Conservation (phyloP, 1,139 yeast genomes). For the Scheffersomyces titani region DNA sequence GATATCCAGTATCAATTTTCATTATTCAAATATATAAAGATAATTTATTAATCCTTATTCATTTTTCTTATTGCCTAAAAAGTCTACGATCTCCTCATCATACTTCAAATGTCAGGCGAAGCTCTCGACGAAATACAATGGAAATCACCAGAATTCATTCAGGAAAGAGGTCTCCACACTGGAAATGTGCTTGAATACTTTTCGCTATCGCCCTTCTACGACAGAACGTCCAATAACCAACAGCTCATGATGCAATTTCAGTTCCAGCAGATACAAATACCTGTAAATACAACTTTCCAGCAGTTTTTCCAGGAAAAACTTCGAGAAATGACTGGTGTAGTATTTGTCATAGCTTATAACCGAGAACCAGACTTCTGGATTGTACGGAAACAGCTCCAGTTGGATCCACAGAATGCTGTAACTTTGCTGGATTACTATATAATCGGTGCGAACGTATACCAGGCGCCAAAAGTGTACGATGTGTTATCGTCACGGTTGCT, state of each 20-base stretch:
- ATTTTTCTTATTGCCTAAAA: too few species aligned
- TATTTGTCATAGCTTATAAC: constrained; percentile 71
- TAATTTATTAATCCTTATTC: too few species aligned
- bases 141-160: constrained; percentile 98
- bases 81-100: too few species aligned
- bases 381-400: constrained; percentile 75
- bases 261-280: constrained; percentile 61
- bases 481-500: constrained; percentile 40
- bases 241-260: constrained; percentile 95
- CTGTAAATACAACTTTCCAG: constrained; percentile 29
- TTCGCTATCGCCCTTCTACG: constrained; percentile 91
- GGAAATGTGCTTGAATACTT: constrained; percentile 92
- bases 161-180: constrained; percentile 78
- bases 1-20: background rate
- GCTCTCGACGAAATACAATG: constrained; percentile 89
- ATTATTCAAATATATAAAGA: background rate
- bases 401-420: constrained; percentile 50
- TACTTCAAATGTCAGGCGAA: constrained; percentile 17
- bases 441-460: constrained; percentile 89
- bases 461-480: constrained; percentile 67
- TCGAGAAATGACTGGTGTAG: constrained; percentile 79
- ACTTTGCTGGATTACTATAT: constrained; percentile 76
- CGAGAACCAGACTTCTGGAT: constrained; percentile 94
- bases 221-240: constrained; percentile 90
- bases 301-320: constrained; percentile 53